Conservation (phyloP, 495 filamentous ascomycete genomes). For the Hypoxylon fuscum region DNA sequence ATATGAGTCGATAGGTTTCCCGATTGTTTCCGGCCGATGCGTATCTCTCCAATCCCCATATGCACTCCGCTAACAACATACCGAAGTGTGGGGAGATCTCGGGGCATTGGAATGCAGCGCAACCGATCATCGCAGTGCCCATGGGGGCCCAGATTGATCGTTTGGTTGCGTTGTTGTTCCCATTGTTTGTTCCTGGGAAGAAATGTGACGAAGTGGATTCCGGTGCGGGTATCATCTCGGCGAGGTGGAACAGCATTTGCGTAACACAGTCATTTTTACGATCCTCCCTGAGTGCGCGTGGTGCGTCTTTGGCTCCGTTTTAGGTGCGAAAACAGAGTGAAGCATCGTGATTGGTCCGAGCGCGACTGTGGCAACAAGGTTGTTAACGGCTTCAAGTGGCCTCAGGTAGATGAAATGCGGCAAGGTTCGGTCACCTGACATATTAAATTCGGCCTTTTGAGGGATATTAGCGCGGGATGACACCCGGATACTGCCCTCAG, state of each 20-base stretch:
- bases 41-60: slow-evolving; percentile 8
- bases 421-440: slow-evolving; percentile 23
- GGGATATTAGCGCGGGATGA: slow-evolving; percentile 20
- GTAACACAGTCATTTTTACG: slow-evolving; percentile 7
- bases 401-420: slow-evolving; percentile 15
- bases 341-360: slow-evolving; percentile 1
- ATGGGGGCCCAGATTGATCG: slow-evolving; percentile 17
- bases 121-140: slow-evolving; percentile 14
- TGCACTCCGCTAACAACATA: slow-evolving; percentile 16
- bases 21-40: slow-evolving; percentile 29
- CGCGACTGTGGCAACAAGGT: slow-evolving; percentile 18
- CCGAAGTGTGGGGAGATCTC: slow-evolving; percentile 29
- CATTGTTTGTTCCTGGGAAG: slow-evolving; percentile 1
- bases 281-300: slow-evolving; percentile 9
- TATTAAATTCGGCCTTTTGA: slow-evolving; percentile 12
- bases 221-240: slow-evolving; percentile 20
- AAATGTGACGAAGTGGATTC: slow-evolving; percentile 12
- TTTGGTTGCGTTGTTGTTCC: not conserved
- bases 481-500: not conserved
- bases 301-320: not conserved
- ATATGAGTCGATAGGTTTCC: slow-evolving; percentile 9
- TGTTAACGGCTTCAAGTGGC: slow-evolving; percentile 1
- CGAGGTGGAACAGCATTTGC: slow-evolving; percentile 11
- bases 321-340: not conserved
- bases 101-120: slow-evolving; percentile 28